Conservation (phyloP, 2,329 filamentous ascomycete species). For the Cladorrhinum sp. region DNA sequence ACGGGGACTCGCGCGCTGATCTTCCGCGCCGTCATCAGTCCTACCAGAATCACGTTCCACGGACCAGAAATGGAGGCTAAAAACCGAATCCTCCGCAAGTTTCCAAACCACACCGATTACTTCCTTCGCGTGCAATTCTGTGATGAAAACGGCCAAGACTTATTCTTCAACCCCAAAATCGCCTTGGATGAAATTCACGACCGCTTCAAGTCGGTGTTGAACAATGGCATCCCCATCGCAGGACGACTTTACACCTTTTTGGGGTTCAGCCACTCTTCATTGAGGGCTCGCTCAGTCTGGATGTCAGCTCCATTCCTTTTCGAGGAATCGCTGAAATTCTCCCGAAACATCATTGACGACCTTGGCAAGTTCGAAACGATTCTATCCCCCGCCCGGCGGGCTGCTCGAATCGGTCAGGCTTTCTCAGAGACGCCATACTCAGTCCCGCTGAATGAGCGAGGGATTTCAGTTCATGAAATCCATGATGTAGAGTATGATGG, state of each 20-base stretch:
- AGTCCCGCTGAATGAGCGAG: slow-evolving; percentile 44
- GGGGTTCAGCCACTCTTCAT: slow-evolving; percentile 76
- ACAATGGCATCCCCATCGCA: slow-evolving; percentile 59
- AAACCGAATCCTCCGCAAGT: slow-evolving; percentile 70
- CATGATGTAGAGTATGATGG: slow-evolving; percentile 50
- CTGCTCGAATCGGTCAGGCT: slow-evolving; percentile 61
- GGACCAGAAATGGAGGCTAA: slow-evolving; percentile 65
- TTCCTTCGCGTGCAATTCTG: slow-evolving; percentile 71
- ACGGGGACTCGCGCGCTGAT: slow-evolving; percentile 47
- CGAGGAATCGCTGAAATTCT: slow-evolving; percentile 33
- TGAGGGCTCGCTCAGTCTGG: slow-evolving; percentile 70
- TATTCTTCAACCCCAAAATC: slow-evolving; percentile 55
- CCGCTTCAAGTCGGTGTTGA: slow-evolving; percentile 61
- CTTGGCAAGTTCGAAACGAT: slow-evolving; percentile 53
- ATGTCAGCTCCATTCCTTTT: slow-evolving; percentile 48
- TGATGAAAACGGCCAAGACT: slow-evolving; percentile 67
- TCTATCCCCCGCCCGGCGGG: slow-evolving; percentile 52
- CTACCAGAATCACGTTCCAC: slow-evolving; percentile 53
- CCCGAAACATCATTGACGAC: slow-evolving; percentile 42
- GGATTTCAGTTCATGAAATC: slow-evolving; percentile 38
- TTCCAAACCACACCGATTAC: slow-evolving; percentile 54
- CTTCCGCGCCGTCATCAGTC: slow-evolving; percentile 58
- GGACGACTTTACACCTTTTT: slow-evolving; percentile 64
- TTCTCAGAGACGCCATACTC: slow-evolving; percentile 73
- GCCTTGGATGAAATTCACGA: slow-evolving; percentile 51